Evolutionary conservation across 495 filamentous ascomycete genomes (phyloP).

Genomic region (Letharia lupina): DNA sequence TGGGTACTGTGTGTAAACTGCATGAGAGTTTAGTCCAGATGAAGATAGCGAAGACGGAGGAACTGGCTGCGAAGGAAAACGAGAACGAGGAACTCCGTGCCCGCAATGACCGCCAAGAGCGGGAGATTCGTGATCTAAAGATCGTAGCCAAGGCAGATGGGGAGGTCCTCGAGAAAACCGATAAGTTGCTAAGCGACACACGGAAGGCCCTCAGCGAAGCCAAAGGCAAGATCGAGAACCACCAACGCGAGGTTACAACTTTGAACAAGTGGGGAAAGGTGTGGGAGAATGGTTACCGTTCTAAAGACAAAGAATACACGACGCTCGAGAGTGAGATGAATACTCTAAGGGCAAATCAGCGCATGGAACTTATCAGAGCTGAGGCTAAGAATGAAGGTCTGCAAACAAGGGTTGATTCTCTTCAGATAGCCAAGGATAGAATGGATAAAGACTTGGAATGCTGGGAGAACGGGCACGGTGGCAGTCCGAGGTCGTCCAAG

Average conservation of each 20-base stretch:
- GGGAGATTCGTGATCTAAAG: background rate
- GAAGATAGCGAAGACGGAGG: background rate
- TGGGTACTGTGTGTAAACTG: background rate
- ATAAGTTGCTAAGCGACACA: too few species aligned
- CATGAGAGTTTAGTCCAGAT: background rate
- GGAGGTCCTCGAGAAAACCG: too few species aligned
- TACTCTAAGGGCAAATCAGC: background rate
- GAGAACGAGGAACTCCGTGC: background rate
- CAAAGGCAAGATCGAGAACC: too few species aligned
- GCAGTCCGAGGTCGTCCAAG: background rate
- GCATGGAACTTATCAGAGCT: background rate
- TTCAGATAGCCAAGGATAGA: background rate
- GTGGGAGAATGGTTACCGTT: background rate
- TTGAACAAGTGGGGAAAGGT: background rate
- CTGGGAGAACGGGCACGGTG: too few species aligned
- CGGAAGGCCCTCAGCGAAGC: too few species aligned
- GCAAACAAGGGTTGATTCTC: background rate
- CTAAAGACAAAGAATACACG: background rate
- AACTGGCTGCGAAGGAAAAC: background rate
- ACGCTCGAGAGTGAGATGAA: background rate
- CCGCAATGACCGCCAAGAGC: background rate
- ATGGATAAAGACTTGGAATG: background rate
- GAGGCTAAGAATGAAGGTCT: background rate
- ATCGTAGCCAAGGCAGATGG: background rate
- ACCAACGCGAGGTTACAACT: background rate